Percentiles rank a stretch among this genome's conserved stretches.
Conservation (phyloP, 257 asterid genomes). For the Salvia miltiorrhiza region DNA sequence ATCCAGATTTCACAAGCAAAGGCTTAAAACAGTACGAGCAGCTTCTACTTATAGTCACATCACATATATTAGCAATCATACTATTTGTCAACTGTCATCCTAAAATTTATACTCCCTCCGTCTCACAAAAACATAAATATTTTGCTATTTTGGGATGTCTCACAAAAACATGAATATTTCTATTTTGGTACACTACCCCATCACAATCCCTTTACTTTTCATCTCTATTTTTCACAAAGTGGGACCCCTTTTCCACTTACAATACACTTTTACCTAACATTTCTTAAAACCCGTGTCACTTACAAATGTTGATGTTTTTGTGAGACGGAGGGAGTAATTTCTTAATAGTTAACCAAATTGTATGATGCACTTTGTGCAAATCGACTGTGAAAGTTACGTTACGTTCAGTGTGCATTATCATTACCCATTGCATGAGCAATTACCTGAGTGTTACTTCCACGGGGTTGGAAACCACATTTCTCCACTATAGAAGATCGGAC, state of each 20-base stretch:
- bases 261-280: no score
- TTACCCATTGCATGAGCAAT: background rate
- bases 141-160: no score
- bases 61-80: background rate
- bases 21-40: background rate
- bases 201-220: no score
- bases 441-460: constrained; percentile 98
- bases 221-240: no score
- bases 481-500: constrained; percentile 90
- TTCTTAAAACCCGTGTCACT: no score
- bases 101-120: background rate
- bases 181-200: no score
- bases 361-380: background rate
- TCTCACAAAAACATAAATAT: no score
- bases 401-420: background rate
- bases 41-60: background rate
- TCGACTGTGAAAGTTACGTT: background rate
- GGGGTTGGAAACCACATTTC: constrained; percentile 98
- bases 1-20: background rate
- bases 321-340: no score
- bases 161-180: no score
- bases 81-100: background rate
- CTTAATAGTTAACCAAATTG: background rate
- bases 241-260: no score
- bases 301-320: no score